Conservation (phyloP, 768 basidiomycete species). For the Sporobolomyces roseus region DNA sequence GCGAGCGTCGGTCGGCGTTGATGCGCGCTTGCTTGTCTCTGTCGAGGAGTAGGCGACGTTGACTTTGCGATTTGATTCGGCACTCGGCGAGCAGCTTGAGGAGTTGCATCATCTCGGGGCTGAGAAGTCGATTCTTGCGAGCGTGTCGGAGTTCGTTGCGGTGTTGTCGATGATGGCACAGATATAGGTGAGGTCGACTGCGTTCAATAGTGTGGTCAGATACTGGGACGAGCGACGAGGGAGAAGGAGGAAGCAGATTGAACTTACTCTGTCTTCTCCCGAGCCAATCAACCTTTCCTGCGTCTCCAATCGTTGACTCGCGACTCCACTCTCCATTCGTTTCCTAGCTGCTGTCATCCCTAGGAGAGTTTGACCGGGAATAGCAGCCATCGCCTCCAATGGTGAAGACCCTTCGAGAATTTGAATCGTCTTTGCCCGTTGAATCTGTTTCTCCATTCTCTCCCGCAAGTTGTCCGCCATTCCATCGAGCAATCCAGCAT, state of each 20-base stretch:
- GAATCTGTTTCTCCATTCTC: slow-evolving; percentile 72
- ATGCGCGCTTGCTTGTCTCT: not conserved
- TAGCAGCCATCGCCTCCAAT: slow-evolving; percentile 27
- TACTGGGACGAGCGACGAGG: too few species aligned
- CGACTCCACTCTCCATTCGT: slow-evolving; percentile 39
- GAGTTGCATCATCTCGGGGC: too few species aligned
- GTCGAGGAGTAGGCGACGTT: not conserved
- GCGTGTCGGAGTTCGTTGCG: too few species aligned
- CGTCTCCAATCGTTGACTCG: slow-evolving; percentile 43
- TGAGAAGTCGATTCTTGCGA: slow-evolving; percentile 55
- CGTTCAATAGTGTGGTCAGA: too few species aligned
- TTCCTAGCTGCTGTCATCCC: slow-evolving; percentile 38
- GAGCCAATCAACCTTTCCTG: slow-evolving; percentile 40
- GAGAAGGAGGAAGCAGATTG: not conserved
- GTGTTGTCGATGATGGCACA: too few species aligned
- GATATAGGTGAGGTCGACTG: too few species aligned
- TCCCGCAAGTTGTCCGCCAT: slow-evolving; percentile 72
- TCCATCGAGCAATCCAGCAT: slow-evolving; percentile 66
- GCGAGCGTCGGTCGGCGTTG: slow-evolving; percentile 37
- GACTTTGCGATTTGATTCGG: not conserved
- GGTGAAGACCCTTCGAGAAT: slow-evolving; percentile 66
- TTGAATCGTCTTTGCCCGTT: slow-evolving; percentile 75
- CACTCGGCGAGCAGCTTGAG: slow-evolving; percentile 15
- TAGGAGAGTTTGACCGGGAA: slow-evolving; percentile 38
- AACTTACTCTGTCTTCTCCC: not conserved